Evolutionary conservation across 129 eudicot species (phyloP).

Genomic region (Chrysanthemum makinoi): DNA sequence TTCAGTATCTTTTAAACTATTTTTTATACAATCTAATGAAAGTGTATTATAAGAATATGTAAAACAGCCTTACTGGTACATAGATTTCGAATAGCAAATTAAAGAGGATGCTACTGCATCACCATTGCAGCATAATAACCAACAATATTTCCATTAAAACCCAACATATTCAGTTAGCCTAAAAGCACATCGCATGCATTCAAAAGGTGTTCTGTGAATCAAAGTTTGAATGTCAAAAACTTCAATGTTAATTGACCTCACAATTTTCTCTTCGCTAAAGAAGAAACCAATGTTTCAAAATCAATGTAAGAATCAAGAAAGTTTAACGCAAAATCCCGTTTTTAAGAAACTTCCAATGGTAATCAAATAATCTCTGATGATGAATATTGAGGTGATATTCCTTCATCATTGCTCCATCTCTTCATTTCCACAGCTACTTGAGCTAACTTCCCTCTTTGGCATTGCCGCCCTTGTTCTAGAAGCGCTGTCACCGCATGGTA

Average conservation of each 20-base stretch:
- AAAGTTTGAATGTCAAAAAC: not conserved
- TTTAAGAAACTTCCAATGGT: constrained; percentile 12
- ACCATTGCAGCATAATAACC: too few relatives aligned
- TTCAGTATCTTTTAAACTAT: too few relatives aligned
- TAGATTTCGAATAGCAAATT: too few relatives aligned
- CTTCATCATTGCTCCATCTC: constrained; percentile 24
- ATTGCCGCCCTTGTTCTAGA: constrained; percentile 7
- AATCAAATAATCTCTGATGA: constrained; percentile 3
- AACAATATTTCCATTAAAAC: not conserved
- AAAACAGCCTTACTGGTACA: too few relatives aligned
- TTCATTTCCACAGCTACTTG: constrained; percentile 15
- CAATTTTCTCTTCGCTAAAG: constrained; percentile 4
- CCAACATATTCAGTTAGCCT: not conserved
- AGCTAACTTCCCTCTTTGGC: constrained; percentile 28
- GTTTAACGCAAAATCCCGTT: not conserved
- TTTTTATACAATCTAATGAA: too few relatives aligned
- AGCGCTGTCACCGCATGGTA: constrained; percentile 27
- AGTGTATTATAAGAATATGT: too few relatives aligned
- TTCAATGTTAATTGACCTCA: too few relatives aligned
- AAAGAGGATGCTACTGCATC: too few relatives aligned
- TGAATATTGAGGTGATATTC: not conserved
- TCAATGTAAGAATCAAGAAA: constrained; percentile 12
- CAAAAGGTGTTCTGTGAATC: not conserved
- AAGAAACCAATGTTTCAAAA: not conserved
- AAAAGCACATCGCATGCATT: not conserved